Conservation (phyloP, 2,329 filamentous ascomycete species). For the Cladosporium sp. region DNA sequence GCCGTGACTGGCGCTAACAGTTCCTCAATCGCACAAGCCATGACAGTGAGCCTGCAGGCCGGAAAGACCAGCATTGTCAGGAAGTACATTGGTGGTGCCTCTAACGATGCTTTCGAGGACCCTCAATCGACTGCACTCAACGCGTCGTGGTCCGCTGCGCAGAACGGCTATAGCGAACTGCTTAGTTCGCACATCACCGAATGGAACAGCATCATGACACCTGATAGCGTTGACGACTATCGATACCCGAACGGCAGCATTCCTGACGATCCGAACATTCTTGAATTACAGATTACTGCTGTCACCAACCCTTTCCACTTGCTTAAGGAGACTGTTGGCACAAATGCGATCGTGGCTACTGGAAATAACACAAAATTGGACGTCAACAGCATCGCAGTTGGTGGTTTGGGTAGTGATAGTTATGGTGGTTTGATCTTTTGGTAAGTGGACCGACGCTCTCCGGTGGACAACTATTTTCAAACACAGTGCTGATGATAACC, state of each 20-base stretch:
- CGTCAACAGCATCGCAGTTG: constrained; percentile 63
- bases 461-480: too few relatives aligned
- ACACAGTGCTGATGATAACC: background rate
- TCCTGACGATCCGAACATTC: constrained; percentile 53
- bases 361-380: constrained; percentile 50
- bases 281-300: constrained; percentile 53
- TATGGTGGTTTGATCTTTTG: constrained; percentile 65
- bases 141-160: constrained; percentile 49
- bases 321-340: constrained; percentile 51
- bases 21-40: constrained; percentile 62
- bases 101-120: constrained; percentile 62
- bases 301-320: constrained; percentile 56
- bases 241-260: constrained; percentile 55
- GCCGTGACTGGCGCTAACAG: constrained; percentile 52
- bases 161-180: constrained; percentile 53
- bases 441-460: constrained; percentile 24
- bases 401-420: constrained; percentile 62
- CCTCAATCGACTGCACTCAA: constrained; percentile 52
- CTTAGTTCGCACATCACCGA: constrained; percentile 55
- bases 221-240: constrained; percentile 61
- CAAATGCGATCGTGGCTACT: constrained; percentile 51
- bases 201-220: constrained; percentile 59
- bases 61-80: constrained; percentile 53
- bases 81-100: constrained; percentile 67
- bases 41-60: constrained; percentile 50